phyloP scores from a whole-genome alignment of 2,329 filamentous ascomycete species.

The Exophiala oligosperma region DNA sequence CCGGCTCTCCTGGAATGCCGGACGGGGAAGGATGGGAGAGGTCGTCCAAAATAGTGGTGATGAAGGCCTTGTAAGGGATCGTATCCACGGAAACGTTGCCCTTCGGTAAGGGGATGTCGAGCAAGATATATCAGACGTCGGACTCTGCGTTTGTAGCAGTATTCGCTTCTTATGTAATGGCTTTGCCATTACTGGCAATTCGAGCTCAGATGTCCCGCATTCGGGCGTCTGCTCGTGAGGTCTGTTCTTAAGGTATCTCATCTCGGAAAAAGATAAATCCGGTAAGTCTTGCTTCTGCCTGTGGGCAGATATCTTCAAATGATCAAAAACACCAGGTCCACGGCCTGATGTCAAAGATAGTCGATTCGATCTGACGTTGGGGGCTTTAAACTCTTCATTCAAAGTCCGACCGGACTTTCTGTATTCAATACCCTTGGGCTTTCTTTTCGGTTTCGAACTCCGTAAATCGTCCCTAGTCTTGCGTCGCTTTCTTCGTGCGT shows the following conservation, averaged over 20 bases:
- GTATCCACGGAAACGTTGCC: not conserved
- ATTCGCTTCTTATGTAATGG: not conserved
- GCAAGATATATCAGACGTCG: slow-evolving; percentile 10
- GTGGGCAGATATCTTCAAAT: slow-evolving; percentile 21
- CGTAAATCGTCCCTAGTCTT: slow-evolving; percentile 22
- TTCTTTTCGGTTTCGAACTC: not conserved
- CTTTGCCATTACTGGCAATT: not conserved
- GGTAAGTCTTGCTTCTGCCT: slow-evolving; percentile 18
- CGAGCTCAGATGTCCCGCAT: not conserved
- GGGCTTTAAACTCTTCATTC: slow-evolving; percentile 26
- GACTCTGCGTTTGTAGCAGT: not conserved
- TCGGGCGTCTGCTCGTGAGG: not conserved
- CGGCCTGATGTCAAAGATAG: slow-evolving; percentile 23
- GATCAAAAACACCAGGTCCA: slow-evolving; percentile 24
- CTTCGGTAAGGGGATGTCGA: slow-evolving; percentile 6
- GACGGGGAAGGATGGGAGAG: not conserved
- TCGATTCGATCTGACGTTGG: slow-evolving; percentile 25
- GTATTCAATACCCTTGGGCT: slow-evolving; percentile 4
- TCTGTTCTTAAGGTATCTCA: slow-evolving; percentile 27
- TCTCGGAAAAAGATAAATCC: slow-evolving; percentile 30
- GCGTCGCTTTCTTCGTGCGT: slow-evolving; percentile 24
- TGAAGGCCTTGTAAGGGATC: not conserved
- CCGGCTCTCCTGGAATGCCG: not conserved
- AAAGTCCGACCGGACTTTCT: slow-evolving; percentile 13
- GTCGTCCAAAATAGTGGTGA: not conserved